A percentile compares a stretch with the other conserved stretches of the same genome.
These are phyloP conservation scores for Cucumis cinereus DNA, from an alignment of 306 rosid species.

Conservation along the genomic window DNA sequence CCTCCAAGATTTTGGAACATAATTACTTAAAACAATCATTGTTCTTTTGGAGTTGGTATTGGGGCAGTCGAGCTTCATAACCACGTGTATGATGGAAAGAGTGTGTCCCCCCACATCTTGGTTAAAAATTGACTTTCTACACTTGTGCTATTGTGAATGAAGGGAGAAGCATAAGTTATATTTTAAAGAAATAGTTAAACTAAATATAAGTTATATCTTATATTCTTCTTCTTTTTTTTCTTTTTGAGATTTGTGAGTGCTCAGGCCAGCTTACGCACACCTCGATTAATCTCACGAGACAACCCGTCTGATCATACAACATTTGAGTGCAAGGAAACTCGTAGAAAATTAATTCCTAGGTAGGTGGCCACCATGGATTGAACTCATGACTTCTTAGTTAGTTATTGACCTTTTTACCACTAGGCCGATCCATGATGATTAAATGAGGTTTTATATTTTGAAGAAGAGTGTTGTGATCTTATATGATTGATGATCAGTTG, in stretches of 20 bases:
- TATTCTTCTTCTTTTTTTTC: too few species aligned
- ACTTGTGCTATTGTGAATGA: background rate
- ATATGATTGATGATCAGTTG: background rate
- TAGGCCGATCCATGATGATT: too few species aligned
- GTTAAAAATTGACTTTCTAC: background rate
- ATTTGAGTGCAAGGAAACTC: too few species aligned
- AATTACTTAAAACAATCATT: background rate
- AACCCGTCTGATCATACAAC: too few species aligned
- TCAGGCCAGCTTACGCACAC: too few species aligned
- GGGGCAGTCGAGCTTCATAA: background rate
- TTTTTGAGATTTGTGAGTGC: too few species aligned
- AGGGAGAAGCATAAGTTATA: background rate
- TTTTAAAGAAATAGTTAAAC: background rate
- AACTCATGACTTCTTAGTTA: too few species aligned
- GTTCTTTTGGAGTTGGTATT: background rate
- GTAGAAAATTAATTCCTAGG: too few species aligned
- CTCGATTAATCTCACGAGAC: too few species aligned
- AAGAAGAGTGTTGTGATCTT: background rate
- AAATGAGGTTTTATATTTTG: background rate
- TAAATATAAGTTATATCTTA: background rate
- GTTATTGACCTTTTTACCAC: too few species aligned
- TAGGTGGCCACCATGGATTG: too few species aligned
- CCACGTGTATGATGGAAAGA: background rate
- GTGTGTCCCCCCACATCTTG: background rate
- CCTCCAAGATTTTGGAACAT: background rate